Conservation (phyloP, 208 protist species). For the Acanthamoeba sp. region DNA sequence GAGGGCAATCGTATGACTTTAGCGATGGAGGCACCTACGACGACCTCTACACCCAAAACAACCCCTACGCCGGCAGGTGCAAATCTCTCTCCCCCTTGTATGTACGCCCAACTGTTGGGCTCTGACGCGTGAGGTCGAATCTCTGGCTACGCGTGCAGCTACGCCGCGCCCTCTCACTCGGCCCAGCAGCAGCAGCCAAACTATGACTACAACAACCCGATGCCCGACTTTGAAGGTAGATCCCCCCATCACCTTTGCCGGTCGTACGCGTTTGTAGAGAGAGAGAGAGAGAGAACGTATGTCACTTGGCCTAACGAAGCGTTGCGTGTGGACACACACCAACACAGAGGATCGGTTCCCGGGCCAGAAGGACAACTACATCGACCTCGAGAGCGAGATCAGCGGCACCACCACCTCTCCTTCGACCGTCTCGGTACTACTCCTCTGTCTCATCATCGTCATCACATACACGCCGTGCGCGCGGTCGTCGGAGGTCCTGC, state of each 20-base stretch:
- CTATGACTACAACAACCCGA: conserved; percentile 51
- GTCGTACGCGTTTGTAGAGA: too few species aligned
- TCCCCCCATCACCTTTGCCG: too few species aligned
- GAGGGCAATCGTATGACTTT: neutral
- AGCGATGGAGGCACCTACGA: conserved; percentile 18
- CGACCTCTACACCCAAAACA: conserved; percentile 42
- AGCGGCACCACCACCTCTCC: neutral
- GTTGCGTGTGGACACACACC: too few species aligned
- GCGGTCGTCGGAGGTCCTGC: too few species aligned
- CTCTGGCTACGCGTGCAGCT: neutral
- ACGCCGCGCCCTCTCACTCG: neutral
- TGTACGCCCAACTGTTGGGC: too few species aligned
- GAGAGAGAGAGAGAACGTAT: too few species aligned
- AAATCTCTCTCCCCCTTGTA: neutral
- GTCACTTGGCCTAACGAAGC: too few species aligned
- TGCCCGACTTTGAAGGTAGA: conserved; percentile 46
- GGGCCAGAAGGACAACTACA: neutral
- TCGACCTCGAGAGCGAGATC: conserved; percentile 17
- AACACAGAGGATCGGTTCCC: conserved; percentile 18
- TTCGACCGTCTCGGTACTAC: neutral
- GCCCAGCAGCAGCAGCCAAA: neutral
- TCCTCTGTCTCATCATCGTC: neutral
- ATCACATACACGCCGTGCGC: too few species aligned
- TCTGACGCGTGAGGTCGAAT: too few species aligned
- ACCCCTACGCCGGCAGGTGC: conserved; percentile 42